These are phyloP conservation scores for Musa itinerans DNA, from an alignment of 176 grass and related monocot species.

Conservation along the genomic window DNA sequence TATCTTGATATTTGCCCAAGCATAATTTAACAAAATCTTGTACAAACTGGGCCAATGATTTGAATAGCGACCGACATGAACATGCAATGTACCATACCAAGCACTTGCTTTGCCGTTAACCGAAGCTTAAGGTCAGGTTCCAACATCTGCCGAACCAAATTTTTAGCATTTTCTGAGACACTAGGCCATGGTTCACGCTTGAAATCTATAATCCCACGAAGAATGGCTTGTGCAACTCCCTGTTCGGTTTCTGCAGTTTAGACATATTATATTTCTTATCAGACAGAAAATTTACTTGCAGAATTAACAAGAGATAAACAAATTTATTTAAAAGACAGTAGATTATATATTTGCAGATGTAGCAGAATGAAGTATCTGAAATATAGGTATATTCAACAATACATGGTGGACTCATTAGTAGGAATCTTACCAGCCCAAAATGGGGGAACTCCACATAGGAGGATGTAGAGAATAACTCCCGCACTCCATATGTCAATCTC, in stretches of 20 bases:
- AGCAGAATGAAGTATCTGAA: not conserved
- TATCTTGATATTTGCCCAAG: not conserved
- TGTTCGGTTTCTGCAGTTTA: constrained; percentile 89
- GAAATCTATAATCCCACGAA: constrained; percentile 91
- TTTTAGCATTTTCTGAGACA: constrained; percentile 98
- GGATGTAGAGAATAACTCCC: constrained; percentile 94
- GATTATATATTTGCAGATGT: not conserved
- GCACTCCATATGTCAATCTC: constrained; percentile 99
- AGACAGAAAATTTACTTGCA: constrained; percentile 2
- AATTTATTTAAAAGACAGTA: not conserved
- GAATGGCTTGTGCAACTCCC: constrained; percentile 95
- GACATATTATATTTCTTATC: constrained; percentile 3
- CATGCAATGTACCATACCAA: constrained; percentile 42
- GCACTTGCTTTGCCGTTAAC: constrained; percentile 92
- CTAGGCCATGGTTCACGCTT: constrained; percentile 95
- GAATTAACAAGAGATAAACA: not conserved
- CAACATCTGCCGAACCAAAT: constrained; percentile 84
- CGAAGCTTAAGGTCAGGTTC: constrained; percentile 89
- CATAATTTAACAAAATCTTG: not conserved
- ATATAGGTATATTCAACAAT: not conserved
- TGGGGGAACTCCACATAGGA: constrained; percentile 94
- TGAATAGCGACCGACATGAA: not conserved
- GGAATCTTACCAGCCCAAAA: constrained; percentile 85
- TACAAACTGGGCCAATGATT: not conserved
- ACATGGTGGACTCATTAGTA: not conserved